phyloP scores from a whole-genome alignment of 345 rosid genomes.

The Eutrema heterophyllum region DNA sequence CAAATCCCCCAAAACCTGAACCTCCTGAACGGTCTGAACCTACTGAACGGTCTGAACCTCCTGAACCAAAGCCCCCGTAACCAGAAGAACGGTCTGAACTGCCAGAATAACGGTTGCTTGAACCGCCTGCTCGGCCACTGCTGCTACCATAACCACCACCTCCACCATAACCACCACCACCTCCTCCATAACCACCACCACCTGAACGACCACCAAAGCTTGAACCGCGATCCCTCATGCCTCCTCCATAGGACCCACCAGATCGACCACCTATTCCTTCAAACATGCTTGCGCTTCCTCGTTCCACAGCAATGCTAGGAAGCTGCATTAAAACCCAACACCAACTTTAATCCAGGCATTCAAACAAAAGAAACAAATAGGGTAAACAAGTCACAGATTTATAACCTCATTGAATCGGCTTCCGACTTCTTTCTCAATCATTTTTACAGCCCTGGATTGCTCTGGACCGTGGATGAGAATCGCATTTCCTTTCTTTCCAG shows the following conservation, averaged over 20 bases:
- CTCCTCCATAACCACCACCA: conserved; percentile 38
- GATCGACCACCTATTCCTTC: conserved; percentile 41
- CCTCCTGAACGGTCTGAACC: conserved; percentile 16
- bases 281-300: conserved; percentile 44
- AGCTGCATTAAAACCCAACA: conserved; percentile 42
- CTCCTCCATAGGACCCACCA: conserved; percentile 41
- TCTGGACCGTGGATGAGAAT: conserved; percentile 69
- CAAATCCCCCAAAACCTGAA: conserved; percentile 40
- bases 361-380: neutral
- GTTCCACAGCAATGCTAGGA: conserved; percentile 47
- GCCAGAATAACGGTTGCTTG: conserved; percentile 28
- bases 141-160: conserved; percentile 20
- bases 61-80: conserved; percentile 42
- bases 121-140: conserved; percentile 30
- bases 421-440: conserved; percentile 84
- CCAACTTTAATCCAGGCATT: neutral
- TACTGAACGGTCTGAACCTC: conserved; percentile 34
- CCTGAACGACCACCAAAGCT: conserved; percentile 45
- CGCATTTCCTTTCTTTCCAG: conserved; percentile 96
- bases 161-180: neutral
- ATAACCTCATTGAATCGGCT: conserved; percentile 74
- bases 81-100: conserved; percentile 38
- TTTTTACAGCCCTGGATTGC: conserved; percentile 57
- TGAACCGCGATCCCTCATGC: conserved; percentile 43
- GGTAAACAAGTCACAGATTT: neutral